Evolutionary conservation across 371 early-diverging fungal species (phyloP).

Genomic region (Actinomortierella ambigua): DNA sequence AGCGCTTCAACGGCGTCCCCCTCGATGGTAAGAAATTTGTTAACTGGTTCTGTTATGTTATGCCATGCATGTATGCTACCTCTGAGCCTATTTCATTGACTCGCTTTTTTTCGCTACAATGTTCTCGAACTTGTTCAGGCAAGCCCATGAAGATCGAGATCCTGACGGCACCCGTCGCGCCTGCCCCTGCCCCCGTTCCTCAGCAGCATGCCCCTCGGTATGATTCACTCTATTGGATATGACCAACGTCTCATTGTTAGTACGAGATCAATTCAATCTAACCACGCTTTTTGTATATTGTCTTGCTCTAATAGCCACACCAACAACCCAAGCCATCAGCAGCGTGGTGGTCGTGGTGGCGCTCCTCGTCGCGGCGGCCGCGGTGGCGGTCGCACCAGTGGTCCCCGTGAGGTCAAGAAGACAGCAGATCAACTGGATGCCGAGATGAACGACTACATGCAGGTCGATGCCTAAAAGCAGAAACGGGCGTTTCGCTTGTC

Average conservation of each 20-base stretch:
- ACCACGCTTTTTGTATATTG: conserved; percentile 3
- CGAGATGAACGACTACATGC: conserved; percentile 78
- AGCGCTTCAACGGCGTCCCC: conserved; percentile 70
- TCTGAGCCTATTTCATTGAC: too few relatives aligned
- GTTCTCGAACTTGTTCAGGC: too few relatives aligned
- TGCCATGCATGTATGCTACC: too few relatives aligned
- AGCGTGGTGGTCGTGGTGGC: conserved; percentile 25
- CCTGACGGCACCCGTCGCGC: conserved; percentile 57
- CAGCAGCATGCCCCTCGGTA: conserved; percentile 24
- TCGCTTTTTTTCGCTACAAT: too few relatives aligned
- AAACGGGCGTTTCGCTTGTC: too few relatives aligned
- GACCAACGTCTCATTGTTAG: not conserved
- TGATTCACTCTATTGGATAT: not conserved
- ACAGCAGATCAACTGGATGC: conserved; percentile 72
- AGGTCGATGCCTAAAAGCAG: conserved; percentile 50
- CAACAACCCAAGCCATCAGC: conserved; percentile 13
- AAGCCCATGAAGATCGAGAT: conserved; percentile 80
- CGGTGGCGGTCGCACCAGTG: conserved; percentile 37
- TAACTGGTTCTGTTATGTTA: not conserved
- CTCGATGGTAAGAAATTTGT: conserved; percentile 58
- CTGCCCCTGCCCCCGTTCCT: conserved; percentile 34
- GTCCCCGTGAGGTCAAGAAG: conserved; percentile 48
- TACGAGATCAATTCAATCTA: not conserved
- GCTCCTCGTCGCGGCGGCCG: conserved; percentile 38
- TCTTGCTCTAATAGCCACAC: conserved; percentile 5